Conservation (phyloP, 1,284 basidiomycete species). For the Sporisorium scitamineum region DNA sequence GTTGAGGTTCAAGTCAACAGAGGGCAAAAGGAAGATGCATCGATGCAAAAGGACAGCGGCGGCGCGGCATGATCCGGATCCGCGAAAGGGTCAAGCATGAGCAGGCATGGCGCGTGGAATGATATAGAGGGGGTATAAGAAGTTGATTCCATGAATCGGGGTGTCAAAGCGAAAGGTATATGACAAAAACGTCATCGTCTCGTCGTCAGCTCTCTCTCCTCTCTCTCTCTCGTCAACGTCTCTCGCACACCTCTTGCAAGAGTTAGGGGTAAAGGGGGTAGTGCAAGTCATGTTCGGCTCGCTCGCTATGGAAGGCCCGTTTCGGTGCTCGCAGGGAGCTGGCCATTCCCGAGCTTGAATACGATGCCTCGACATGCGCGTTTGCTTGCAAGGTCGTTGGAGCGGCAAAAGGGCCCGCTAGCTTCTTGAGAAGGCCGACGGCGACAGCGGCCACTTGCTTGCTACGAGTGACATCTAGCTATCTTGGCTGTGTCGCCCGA, state of each 20-base stretch:
- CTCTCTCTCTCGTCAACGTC: conserved; percentile 17
- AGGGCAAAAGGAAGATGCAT: not conserved
- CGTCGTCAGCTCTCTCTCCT: conserved; percentile 55
- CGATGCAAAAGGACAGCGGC: not conserved
- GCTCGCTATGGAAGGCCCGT: not conserved
- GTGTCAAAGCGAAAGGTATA: conserved; percentile 49
- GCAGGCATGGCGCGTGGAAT: conserved; percentile 2
- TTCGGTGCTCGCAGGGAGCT: not conserved
- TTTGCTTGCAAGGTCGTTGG: not conserved
- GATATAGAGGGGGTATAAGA: conserved; percentile 9
- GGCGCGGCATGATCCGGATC: not conserved
- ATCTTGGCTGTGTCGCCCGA: not conserved
- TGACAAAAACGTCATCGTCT: conserved; percentile 53
- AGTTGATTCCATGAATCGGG: conserved; percentile 37
- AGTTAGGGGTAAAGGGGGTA: not conserved
- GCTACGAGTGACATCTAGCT: not conserved
- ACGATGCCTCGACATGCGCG: not conserved
- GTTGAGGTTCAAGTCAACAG: conserved; percentile 11
- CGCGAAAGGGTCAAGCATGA: conserved; percentile 7
- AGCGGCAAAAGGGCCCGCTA: not conserved
- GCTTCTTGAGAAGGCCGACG: not conserved
- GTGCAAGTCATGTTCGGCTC: not conserved
- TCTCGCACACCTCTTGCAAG: conserved; percentile 31
- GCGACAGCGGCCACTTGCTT: not conserved
- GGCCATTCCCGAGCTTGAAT: not conserved